phyloP scores from a whole-genome alignment of 768 basidiomycete genomes.

The Macrolepiota fuliginosa region DNA sequence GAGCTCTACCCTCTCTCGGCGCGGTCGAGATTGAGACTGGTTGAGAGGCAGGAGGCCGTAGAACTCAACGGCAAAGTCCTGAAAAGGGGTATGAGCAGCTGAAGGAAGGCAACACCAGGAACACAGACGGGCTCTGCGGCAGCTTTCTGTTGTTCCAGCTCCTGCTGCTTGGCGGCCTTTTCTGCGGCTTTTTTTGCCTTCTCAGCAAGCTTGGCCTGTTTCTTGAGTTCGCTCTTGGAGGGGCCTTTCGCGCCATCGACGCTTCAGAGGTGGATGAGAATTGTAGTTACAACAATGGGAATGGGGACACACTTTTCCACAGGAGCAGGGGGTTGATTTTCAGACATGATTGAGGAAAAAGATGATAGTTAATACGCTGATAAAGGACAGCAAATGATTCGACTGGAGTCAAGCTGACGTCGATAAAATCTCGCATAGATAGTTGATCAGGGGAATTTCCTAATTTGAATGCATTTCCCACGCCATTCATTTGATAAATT shows the following conservation, averaged over 20 bases:
- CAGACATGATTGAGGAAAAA: slow-evolving; percentile 1
- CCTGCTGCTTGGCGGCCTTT: slow-evolving; percentile 76
- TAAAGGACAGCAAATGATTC: neutral
- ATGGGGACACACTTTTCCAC: slow-evolving; percentile 22
- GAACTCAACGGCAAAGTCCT: slow-evolving; percentile 77
- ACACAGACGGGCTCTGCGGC: slow-evolving; percentile 59
- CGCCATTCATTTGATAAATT: neutral
- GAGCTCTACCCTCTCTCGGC: slow-evolving; percentile 62
- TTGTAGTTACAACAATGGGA: neutral
- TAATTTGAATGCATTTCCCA: neutral
- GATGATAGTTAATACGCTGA: neutral
- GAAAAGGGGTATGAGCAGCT: slow-evolving; percentile 9
- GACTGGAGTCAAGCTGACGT: slow-evolving; percentile 1
- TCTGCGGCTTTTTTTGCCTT: slow-evolving; percentile 90
- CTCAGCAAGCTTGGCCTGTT: slow-evolving; percentile 85
- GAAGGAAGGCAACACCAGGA: slow-evolving; percentile 8
- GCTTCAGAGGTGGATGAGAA: slow-evolving; percentile 14
- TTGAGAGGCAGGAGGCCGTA: slow-evolving; percentile 90
- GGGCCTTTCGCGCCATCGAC: slow-evolving; percentile 42
- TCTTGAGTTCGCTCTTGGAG: slow-evolving; percentile 89
- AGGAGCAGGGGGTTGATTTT: slow-evolving; percentile 22
- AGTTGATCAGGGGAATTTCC: slow-evolving; percentile 17
- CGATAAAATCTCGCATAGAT: slow-evolving; percentile 14
- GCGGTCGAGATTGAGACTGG: slow-evolving; percentile 81
- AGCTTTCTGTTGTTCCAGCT: slow-evolving; percentile 64